Conservation (phyloP, 306 rosid species). For the Fagus sylvatica region DNA sequence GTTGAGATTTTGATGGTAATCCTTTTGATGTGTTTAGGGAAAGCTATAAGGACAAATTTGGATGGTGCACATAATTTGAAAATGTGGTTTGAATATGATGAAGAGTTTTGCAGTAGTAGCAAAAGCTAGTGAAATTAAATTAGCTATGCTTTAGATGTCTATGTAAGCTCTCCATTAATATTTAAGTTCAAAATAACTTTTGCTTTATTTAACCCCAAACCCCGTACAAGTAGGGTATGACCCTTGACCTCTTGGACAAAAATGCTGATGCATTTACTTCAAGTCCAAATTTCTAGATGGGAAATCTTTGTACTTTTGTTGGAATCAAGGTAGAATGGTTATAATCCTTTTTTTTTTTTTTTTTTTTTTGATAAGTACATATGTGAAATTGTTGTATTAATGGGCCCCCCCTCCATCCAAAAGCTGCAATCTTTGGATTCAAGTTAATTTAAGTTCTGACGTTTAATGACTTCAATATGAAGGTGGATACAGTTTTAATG, state of each 20-base stretch:
- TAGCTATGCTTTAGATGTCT: neutral
- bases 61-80: neutral
- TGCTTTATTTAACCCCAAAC: neutral
- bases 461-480: neutral
- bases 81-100: neutral
- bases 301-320: neutral
- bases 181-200: neutral
- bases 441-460: neutral
- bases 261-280: neutral
- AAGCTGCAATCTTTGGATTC: neutral
- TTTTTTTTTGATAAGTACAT: neutral
- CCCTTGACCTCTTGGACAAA: too few species aligned
- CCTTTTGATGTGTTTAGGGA: neutral
- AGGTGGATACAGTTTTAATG: neutral
- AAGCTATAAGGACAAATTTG: neutral
- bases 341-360: neutral
- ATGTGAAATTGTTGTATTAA: too few species aligned
- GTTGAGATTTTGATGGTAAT: neutral
- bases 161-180: neutral
- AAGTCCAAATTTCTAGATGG: neutral
- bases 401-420: neutral
- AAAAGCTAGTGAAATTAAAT: neutral
- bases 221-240: too few species aligned
- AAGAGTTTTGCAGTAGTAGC: neutral
- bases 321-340: neutral